Conservation (phyloP, 345 rosid genomes). For the Anacardium occidentale region DNA sequence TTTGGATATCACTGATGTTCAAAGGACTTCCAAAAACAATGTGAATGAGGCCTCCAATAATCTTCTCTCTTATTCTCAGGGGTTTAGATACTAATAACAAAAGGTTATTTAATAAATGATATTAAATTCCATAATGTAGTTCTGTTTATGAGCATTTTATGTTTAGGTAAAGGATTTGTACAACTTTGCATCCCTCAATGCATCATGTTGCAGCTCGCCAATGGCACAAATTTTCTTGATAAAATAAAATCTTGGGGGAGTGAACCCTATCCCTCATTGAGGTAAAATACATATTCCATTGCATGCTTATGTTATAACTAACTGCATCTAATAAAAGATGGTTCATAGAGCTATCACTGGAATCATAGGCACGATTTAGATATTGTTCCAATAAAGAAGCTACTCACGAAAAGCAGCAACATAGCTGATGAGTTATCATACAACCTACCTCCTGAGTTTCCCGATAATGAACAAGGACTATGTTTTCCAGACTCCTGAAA, state of each 20-base stretch:
- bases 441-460: constrained; percentile 89
- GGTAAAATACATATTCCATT: background rate
- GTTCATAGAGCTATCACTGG: background rate
- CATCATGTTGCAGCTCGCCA: background rate
- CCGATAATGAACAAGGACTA: constrained; percentile 98
- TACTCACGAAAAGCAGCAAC: background rate
- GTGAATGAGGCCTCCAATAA: background rate
- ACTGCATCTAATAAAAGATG: background rate
- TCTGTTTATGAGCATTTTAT: background rate
- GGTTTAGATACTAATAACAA: background rate
- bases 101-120: background rate
- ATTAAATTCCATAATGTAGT: background rate
- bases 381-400: background rate
- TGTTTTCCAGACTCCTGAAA: constrained; percentile 78
- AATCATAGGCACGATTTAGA: background rate
- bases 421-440: background rate
- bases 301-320: background rate
- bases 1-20: background rate
- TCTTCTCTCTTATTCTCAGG: background rate
- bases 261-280: constrained; percentile 9
- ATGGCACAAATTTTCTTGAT: background rate
- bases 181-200: background rate
- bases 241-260: background rate
- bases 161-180: background rate
- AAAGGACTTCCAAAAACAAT: background rate